These are phyloP conservation scores for Margaritispora aquatica DNA, from an alignment of 495 filamentous ascomycete genomes.

Conservation along the genomic window DNA sequence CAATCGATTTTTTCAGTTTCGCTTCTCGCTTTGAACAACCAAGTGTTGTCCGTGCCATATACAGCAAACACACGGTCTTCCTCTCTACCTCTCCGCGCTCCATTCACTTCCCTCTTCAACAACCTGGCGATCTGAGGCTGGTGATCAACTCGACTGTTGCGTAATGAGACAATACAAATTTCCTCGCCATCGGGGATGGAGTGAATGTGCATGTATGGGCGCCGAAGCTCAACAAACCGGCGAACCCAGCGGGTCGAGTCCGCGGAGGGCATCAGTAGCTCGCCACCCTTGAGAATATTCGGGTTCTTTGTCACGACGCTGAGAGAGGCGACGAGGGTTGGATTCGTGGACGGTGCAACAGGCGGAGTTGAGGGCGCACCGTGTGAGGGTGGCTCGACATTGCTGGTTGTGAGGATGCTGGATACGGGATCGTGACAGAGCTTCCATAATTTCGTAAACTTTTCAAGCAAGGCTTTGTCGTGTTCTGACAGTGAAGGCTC, in stretches of 20 bases:
- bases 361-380: slow-evolving; percentile 44
- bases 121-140: slow-evolving; percentile 70
- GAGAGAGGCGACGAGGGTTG: slow-evolving; percentile 61
- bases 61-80: slow-evolving; percentile 68
- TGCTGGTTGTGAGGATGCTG: slow-evolving; percentile 65
- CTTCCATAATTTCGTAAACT: slow-evolving; percentile 73
- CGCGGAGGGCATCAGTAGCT: slow-evolving; percentile 70
- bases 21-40: slow-evolving; percentile 81
- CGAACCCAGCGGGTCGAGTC: slow-evolving; percentile 78
- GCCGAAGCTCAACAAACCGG: slow-evolving; percentile 86
- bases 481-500: slow-evolving; percentile 44
- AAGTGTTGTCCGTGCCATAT: slow-evolving; percentile 89
- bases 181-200: slow-evolving; percentile 81
- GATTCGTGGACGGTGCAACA: slow-evolving; percentile 26
- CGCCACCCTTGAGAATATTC: slow-evolving; percentile 72
- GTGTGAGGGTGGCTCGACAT: slow-evolving; percentile 67
- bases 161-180: slow-evolving; percentile 77
- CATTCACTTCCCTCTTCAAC: slow-evolving; percentile 17
- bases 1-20: slow-evolving; percentile 91
- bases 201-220: slow-evolving; percentile 89
- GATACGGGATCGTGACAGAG: slow-evolving; percentile 67
- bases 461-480: slow-evolving; percentile 55
- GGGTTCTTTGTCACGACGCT: slow-evolving; percentile 68
- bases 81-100: slow-evolving; percentile 26
- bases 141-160: slow-evolving; percentile 79